Conservation (phyloP, 352 stramenopile genomes). For the Globisporangium nagaii region DNA sequence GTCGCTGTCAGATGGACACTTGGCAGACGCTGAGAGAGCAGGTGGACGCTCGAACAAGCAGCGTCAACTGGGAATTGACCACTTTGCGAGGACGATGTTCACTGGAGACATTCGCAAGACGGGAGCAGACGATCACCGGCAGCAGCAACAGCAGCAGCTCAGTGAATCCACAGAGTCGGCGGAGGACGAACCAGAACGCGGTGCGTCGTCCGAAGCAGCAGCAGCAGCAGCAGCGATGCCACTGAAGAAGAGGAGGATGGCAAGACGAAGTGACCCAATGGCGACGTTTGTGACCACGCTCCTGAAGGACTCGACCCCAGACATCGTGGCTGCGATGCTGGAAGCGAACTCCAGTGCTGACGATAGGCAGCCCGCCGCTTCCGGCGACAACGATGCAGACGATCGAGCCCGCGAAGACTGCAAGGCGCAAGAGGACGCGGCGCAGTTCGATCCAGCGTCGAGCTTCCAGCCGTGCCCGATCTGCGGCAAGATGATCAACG, state of each 20-base stretch:
- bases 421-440: too few species aligned
- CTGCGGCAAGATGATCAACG: conserved; percentile 47
- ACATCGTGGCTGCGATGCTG: conserved; percentile 15
- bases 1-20: conserved; percentile 7
- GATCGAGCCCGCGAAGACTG: too few species aligned
- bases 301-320: conserved; percentile 5
- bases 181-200: neutral
- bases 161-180: neutral
- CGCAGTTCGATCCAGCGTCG: neutral
- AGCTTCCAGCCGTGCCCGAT: conserved; percentile 49
- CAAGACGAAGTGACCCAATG: conserved; percentile 7
- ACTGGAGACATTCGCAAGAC: neutral
- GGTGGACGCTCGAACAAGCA: conserved; percentile 15
- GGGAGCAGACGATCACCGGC: neutral
- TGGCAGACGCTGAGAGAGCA: conserved; percentile 16
- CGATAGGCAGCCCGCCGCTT: too few species aligned
- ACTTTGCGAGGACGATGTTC: conserved; percentile 18
- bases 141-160: neutral
- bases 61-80: conserved; percentile 40
- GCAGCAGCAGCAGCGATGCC: neutral
- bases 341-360: conserved; percentile 13
- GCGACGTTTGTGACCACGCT: conserved; percentile 5
- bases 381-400: too few species aligned
- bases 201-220: neutral
- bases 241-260: neutral